Evolutionary conservation across 345 rosid species (phyloP), one percentile per base, ranked within the genome.

Genomic region (Sonneratia alba): DNA sequence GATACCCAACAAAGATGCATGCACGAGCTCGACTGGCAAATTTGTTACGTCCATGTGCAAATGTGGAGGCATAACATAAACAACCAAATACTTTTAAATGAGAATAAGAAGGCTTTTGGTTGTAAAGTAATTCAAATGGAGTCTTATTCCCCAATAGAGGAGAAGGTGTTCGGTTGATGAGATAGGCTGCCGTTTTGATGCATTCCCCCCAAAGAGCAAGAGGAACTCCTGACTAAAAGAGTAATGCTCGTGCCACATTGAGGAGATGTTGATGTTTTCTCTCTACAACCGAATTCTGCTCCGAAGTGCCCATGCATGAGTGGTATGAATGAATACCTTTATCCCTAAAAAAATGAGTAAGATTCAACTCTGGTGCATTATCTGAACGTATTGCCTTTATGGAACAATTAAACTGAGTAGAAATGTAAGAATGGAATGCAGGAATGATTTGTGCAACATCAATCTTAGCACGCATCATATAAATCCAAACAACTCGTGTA

Each of bases 401-500:
- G 9, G 12, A 19, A 1, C 2, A 19, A 6, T 38, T 37, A 37
- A 61, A 71, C 61, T 62, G 68, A 14, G 32, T 61, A 13, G 14
- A 13, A 24, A 61, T 22, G 19, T 19, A 40, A 40, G 24, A 5
- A 36, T 27, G 59, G 1, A 71, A 45, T 7, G 0, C 36, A 2
- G 36, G 10, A 0, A 16, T 0, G 6, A 24, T 27, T 36, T 15
- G 5, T 15, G 3, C 11, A n/a, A n/a, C 53, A 14, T 62, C 11
- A 3, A 0, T 38, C 0, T 61, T 32, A 15, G 24, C 13, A 19
- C 37, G 21, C 12, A 71, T 10, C 53, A 42, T 18, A 62, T 57
- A 61, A 3, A 43, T 14, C 56, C 68, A 61, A 36, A 51, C 42
- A 16, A 7, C 9, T 0, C 47, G 14, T 0, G 1, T 27, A 51